These are phyloP conservation scores for Pilaira anomala DNA, from an alignment of 192 early-diverging fungal species.

Conservation along the genomic window DNA sequence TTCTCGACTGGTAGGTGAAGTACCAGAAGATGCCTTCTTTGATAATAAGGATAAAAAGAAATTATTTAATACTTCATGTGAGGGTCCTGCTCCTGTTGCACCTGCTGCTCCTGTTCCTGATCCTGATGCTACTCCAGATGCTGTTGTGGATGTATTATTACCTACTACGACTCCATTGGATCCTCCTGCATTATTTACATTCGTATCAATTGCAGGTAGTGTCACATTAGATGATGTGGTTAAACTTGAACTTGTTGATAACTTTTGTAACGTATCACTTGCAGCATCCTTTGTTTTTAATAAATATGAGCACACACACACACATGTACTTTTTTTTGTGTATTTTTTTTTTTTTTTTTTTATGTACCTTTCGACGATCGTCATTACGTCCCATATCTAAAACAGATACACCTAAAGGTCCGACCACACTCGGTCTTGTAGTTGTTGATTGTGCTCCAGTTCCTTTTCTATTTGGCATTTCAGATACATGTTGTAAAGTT, in stretches of 20 bases:
- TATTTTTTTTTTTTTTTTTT: too few species aligned
- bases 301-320: too few species aligned
- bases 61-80: constrained; percentile 79
- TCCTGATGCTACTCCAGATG: too few species aligned
- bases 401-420: constrained; percentile 42
- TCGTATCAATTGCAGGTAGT: constrained; percentile 1
- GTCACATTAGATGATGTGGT: constrained; percentile 4
- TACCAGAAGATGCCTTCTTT: constrained; percentile 43
- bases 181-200: not conserved
- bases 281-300: too few species aligned
- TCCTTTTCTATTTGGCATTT: constrained; percentile 43
- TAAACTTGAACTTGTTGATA: not conserved
- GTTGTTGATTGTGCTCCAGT: constrained; percentile 31
- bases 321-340: too few species aligned
- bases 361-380: not conserved
- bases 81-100: constrained; percentile 27
- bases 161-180: not conserved
- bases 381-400: not conserved
- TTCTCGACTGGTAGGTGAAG: not conserved
- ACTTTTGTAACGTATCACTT: too few species aligned
- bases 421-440: constrained; percentile 46
- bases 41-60: constrained; percentile 87
- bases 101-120: too few species aligned
- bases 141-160: too few species aligned
- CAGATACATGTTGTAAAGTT: constrained; percentile 60